Conservation (phyloP, 1,139 yeast genomes). For the Magnusiomyces ingens region DNA sequence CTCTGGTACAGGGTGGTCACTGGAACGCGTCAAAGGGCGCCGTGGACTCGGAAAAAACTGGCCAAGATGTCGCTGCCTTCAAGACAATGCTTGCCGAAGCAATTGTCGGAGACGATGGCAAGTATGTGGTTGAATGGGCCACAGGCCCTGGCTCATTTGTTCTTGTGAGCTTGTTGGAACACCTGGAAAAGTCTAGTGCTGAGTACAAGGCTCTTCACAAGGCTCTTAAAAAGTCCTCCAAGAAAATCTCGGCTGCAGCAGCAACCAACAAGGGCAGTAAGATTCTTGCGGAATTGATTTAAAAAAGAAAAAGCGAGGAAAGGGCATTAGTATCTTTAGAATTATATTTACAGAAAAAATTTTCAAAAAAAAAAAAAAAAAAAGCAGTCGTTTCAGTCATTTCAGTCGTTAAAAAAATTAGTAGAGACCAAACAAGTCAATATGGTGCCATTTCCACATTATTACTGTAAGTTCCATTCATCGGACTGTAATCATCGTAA, state of each 20-base stretch:
- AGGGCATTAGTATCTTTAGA: background rate
- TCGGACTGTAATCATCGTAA: background rate
- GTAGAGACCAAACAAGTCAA: background rate
- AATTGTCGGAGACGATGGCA: conserved; percentile 25
- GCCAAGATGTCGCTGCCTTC: conserved; percentile 46
- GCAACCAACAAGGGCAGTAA: conserved; percentile 76
- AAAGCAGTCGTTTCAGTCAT: background rate
- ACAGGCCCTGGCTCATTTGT: conserved; percentile 74
- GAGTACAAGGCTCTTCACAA: conserved; percentile 41
- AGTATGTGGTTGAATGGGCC: conserved; percentile 59
- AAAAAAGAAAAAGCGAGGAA: background rate
- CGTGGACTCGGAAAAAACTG: conserved; percentile 43
- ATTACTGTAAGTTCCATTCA: background rate
- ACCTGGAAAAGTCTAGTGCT: conserved; percentile 32
- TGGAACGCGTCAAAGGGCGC: conserved; percentile 57
- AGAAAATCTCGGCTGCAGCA: conserved; percentile 38
- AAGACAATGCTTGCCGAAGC: conserved; percentile 45
- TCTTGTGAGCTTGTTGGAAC: conserved; percentile 45
- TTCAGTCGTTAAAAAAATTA: too few species aligned
- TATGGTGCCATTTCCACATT: background rate
- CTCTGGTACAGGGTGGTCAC: conserved; percentile 69
- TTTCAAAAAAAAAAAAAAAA: background rate
- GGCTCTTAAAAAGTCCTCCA: conserved; percentile 41
- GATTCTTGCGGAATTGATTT: conserved; percentile 43
- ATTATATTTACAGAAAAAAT: background rate